phyloP scores from a whole-genome alignment of 805 yeast genomes.

The Maudiozyma serrabonitensis region DNA sequence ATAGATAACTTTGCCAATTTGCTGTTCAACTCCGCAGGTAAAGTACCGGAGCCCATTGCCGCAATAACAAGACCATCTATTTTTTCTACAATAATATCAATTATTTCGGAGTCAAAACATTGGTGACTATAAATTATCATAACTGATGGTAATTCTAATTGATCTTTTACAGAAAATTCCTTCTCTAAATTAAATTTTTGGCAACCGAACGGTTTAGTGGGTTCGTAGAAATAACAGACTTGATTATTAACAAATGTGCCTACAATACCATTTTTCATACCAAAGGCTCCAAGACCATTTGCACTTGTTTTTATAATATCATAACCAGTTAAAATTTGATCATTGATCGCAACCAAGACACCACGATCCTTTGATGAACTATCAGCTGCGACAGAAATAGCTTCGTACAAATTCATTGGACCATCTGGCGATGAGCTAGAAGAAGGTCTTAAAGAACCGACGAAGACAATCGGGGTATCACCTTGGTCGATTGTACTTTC shows the following conservation, averaged over 20 bases:
- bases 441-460: constrained; percentile 68
- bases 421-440: constrained; percentile 64
- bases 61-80: constrained; percentile 54
- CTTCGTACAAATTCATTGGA: constrained; percentile 62
- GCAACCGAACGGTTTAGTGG: constrained; percentile 46
- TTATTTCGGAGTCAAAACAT: constrained; percentile 41
- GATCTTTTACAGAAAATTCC: constrained; percentile 5
- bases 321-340: constrained; percentile 59
- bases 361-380: constrained; percentile 45
- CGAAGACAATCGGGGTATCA: constrained; percentile 51
- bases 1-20: constrained; percentile 32
- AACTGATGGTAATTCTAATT: constrained; percentile 29
- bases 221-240: constrained; percentile 55
- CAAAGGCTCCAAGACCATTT: constrained; percentile 60
- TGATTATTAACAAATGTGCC: constrained; percentile 61
- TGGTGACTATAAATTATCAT: constrained; percentile 54
- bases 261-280: constrained; percentile 59
- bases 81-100: constrained; percentile 37
- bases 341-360: constrained; percentile 54
- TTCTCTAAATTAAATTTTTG: constrained; percentile 33
- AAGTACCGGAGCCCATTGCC: constrained; percentile 63
- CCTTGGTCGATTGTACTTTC: constrained; percentile 38
- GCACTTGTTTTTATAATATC: constrained; percentile 64
- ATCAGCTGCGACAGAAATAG: constrained; percentile 52
- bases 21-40: constrained; percentile 41